phyloP scores from a whole-genome alignment of 2,329 filamentous ascomycete genomes.

The Verticillium nonalfalfae region DNA sequence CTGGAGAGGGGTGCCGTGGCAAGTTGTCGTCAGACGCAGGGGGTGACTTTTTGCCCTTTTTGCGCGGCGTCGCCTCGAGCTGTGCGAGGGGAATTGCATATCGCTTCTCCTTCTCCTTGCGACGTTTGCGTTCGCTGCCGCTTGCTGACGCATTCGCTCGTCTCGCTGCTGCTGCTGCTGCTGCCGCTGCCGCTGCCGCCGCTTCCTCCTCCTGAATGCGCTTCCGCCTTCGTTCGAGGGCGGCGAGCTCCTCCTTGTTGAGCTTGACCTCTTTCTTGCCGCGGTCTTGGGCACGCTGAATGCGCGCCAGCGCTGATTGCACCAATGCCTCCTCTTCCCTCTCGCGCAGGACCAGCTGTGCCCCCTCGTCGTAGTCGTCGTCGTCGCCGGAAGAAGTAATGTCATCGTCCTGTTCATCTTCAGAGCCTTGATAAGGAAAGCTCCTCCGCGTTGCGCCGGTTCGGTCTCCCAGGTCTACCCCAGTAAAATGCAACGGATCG shows the following conservation, averaged over 20 bases:
- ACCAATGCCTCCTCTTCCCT: slow-evolving; percentile 66
- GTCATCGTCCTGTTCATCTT: slow-evolving; percentile 37
- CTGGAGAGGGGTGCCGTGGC: slow-evolving; percentile 30
- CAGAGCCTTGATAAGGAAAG: slow-evolving; percentile 26
- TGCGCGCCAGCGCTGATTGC: slow-evolving; percentile 72
- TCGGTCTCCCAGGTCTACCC: slow-evolving; percentile 46
- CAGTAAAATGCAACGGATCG: slow-evolving; percentile 56
- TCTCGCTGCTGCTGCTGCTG: slow-evolving; percentile 3
- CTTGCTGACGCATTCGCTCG: slow-evolving; percentile 10
- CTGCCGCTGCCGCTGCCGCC: slow-evolving; percentile 14
- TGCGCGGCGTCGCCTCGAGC: slow-evolving; percentile 35
- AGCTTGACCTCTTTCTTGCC: slow-evolving; percentile 77
- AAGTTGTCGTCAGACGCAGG: slow-evolving; percentile 25
- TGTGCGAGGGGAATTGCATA: slow-evolving; percentile 48
- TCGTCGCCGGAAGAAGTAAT: slow-evolving; percentile 28
- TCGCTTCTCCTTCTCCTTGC: slow-evolving; percentile 36
- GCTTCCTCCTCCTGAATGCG: slow-evolving; percentile 48
- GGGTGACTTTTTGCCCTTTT: slow-evolving; percentile 19
- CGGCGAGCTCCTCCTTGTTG: slow-evolving; percentile 72
- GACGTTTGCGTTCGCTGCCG: slow-evolving; percentile 27
- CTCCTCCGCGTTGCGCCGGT: slow-evolving; percentile 29
- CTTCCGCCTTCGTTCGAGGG: slow-evolving; percentile 63
- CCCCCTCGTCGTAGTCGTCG: slow-evolving; percentile 39
- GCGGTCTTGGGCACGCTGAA: slow-evolving; percentile 68
- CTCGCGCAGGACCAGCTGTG: slow-evolving; percentile 52